Conservation (phyloP, 2,329 filamentous ascomycete species). For the Diaporthe vexans region DNA sequence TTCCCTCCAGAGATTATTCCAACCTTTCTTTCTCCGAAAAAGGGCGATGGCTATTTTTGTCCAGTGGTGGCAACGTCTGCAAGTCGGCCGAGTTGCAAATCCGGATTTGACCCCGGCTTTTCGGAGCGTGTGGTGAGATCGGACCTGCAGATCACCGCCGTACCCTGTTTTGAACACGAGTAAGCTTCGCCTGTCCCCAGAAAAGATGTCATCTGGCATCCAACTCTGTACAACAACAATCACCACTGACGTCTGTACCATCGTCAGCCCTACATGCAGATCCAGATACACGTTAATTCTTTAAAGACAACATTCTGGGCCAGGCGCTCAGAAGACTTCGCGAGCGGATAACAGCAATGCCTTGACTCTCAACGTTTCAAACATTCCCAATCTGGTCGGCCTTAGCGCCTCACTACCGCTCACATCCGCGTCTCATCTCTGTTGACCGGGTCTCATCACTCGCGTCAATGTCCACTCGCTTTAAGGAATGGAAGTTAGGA, state of each 20-base stretch:
- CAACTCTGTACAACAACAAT: neutral
- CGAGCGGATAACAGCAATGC: constrained; percentile 28
- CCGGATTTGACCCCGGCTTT: constrained; percentile 35
- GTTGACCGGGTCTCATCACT: constrained; percentile 20
- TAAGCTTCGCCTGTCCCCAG: constrained; percentile 20
- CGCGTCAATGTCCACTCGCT: constrained; percentile 38
- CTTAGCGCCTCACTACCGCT: neutral
- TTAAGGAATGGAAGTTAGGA: constrained; percentile 39
- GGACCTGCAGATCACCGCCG: constrained; percentile 31
- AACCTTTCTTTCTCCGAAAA: neutral
- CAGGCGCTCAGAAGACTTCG: constrained; percentile 33
- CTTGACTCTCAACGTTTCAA: constrained; percentile 28
- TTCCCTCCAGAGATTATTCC: neutral
- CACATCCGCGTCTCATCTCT: neutral
- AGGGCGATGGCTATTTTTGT: constrained; percentile 18
- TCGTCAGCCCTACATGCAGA: neutral
- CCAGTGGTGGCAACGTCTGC: constrained; percentile 27
- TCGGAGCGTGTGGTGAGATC: constrained; percentile 30
- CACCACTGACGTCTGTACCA: neutral
- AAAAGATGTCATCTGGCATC: constrained; percentile 36
- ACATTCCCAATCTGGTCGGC: neutral
- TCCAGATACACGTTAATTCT: neutral
- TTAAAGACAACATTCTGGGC: constrained; percentile 23
- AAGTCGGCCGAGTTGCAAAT: constrained; percentile 31
- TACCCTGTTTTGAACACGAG: constrained; percentile 40